phyloP scores from a whole-genome alignment of 1,139 yeast genomes.

The Pichia kudriavzevii region DNA sequence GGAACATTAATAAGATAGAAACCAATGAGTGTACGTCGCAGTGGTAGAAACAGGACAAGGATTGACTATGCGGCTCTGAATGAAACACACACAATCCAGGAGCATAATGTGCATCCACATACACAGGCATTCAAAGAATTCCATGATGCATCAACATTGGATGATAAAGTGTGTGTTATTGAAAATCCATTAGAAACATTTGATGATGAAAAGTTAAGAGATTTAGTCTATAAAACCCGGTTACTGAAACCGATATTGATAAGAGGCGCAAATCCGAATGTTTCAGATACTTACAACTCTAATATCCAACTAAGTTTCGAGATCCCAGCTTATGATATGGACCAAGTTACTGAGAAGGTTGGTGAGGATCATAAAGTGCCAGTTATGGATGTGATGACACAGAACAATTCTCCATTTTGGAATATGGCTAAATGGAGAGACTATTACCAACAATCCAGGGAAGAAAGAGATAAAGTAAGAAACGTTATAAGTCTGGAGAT shows the following conservation, averaged over 20 bases:
- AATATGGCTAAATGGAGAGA: conserved; percentile 66
- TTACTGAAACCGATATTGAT: conserved; percentile 30
- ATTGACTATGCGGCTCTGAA: conserved; percentile 78
- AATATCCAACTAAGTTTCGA: conserved; percentile 37
- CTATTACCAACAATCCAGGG: conserved; percentile 45
- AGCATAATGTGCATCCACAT: conserved; percentile 58
- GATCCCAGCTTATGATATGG: conserved; percentile 45
- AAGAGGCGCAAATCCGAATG: conserved; percentile 20
- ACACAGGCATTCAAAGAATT: conserved; percentile 32
- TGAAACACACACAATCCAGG: conserved; percentile 62
- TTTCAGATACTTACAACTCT: conserved; percentile 10
- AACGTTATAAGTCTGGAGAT: conserved; percentile 82
- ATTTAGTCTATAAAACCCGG: conserved; percentile 37
- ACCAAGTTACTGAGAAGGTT: conserved; percentile 48
- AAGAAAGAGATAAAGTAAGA: conserved; percentile 54
- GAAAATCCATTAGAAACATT: conserved; percentile 20
- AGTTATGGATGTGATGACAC: conserved; percentile 87
- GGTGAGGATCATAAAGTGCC: conserved; percentile 64
- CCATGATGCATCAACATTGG: conserved; percentile 5
- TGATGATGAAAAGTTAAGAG: conserved; percentile 25
- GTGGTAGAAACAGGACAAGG: conserved; percentile 13
- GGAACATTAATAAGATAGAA: too few species aligned
- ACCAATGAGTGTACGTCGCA: conserved; percentile 7
- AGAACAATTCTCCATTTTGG: conserved; percentile 64
- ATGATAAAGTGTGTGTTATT: conserved; percentile 22